Evolutionary conservation across 441 rosid species (phyloP).

Genomic region (Arabidopsis lyrata): DNA sequence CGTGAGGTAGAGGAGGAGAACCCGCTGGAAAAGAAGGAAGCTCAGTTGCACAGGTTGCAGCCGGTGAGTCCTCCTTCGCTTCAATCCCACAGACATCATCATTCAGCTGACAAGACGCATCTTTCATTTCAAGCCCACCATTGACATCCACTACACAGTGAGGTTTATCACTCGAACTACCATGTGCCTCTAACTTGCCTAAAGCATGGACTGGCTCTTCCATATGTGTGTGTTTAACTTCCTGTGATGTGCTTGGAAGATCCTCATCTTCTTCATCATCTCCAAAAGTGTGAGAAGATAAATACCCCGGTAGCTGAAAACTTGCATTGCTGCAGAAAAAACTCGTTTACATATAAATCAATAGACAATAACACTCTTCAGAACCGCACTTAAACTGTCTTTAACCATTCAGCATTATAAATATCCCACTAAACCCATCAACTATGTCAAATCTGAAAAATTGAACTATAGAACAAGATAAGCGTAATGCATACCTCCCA

Average conservation of each 20-base stretch:
- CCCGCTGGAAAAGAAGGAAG: slow-evolving; percentile 59
- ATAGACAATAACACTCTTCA: slow-evolving; percentile 21
- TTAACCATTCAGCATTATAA: not conserved
- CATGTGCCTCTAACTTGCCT: slow-evolving; percentile 59
- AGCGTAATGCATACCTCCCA: slow-evolving; percentile 71
- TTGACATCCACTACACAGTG: slow-evolving; percentile 84
- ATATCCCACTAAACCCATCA: slow-evolving; percentile 18
- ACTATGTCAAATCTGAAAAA: slow-evolving; percentile 3
- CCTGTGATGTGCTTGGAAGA: slow-evolving; percentile 49
- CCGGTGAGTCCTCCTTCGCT: slow-evolving; percentile 35
- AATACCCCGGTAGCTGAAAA: slow-evolving; percentile 86
- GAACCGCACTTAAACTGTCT: slow-evolving; percentile 6
- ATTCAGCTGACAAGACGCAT: slow-evolving; percentile 75
- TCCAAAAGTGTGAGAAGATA: slow-evolving; percentile 69
- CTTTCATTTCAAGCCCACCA: slow-evolving; percentile 95
- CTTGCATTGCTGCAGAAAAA: slow-evolving; percentile 79
- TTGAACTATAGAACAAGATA: slow-evolving; percentile 24
- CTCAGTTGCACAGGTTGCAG: slow-evolving; percentile 46
- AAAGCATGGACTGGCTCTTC: slow-evolving; percentile 49
- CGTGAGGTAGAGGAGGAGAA: slow-evolving; percentile 82
- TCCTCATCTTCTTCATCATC: slow-evolving; percentile 70
- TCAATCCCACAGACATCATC: slow-evolving; percentile 59
- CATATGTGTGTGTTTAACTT: slow-evolving; percentile 49
- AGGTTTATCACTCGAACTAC: slow-evolving; percentile 64
- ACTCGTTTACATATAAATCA: slow-evolving; percentile 24